These are phyloP conservation scores for Phytophthora megakarya DNA, from an alignment of 352 stramenopile genomes.

Conservation along the genomic window DNA sequence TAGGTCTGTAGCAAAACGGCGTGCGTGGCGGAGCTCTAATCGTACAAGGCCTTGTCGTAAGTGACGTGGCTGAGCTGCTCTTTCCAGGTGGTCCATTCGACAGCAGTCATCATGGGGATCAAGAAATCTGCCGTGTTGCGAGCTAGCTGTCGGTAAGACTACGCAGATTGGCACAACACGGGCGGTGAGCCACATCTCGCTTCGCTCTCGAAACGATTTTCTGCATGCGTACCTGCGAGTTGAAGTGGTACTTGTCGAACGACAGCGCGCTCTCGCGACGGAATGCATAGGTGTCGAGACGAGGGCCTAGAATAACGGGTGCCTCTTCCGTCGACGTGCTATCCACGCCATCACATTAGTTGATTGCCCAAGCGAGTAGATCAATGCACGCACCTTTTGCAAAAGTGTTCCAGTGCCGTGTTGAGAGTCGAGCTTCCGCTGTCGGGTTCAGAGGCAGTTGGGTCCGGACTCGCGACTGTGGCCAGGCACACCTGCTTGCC, in stretches of 20 bases:
- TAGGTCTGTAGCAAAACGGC: not conserved
- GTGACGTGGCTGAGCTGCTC: slow-evolving; percentile 70
- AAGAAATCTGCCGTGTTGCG: slow-evolving; percentile 79
- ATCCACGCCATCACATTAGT: slow-evolving; percentile 19
- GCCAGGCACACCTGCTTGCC: slow-evolving; percentile 79
- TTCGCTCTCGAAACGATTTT: not conserved
- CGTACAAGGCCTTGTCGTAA: slow-evolving; percentile 83
- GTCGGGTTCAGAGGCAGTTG: slow-evolving; percentile 39
- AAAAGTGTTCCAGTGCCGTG: slow-evolving; percentile 72
- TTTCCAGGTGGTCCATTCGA: slow-evolving; percentile 88
- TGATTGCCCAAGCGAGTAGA: not conserved
- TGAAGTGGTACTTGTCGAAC: slow-evolving; percentile 84
- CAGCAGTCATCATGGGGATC: slow-evolving; percentile 78
- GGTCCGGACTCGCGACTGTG: slow-evolving; percentile 56
- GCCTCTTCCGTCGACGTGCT: slow-evolving; percentile 71
- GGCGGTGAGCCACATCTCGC: slow-evolving; percentile 5
- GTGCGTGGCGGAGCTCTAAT: slow-evolving; percentile 41
- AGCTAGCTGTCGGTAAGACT: slow-evolving; percentile 82
- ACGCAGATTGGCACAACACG: slow-evolving; percentile 16
- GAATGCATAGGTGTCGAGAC: slow-evolving; percentile 79
- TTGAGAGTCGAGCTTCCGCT: slow-evolving; percentile 54
- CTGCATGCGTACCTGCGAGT: slow-evolving; percentile 62
- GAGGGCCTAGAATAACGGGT: slow-evolving; percentile 69
- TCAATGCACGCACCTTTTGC: slow-evolving; percentile 54
- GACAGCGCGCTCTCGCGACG: slow-evolving; percentile 56